Conservation (phyloP, 2,329 filamentous ascomycete genomes). For the Magnaporthiopsis incrustans region DNA sequence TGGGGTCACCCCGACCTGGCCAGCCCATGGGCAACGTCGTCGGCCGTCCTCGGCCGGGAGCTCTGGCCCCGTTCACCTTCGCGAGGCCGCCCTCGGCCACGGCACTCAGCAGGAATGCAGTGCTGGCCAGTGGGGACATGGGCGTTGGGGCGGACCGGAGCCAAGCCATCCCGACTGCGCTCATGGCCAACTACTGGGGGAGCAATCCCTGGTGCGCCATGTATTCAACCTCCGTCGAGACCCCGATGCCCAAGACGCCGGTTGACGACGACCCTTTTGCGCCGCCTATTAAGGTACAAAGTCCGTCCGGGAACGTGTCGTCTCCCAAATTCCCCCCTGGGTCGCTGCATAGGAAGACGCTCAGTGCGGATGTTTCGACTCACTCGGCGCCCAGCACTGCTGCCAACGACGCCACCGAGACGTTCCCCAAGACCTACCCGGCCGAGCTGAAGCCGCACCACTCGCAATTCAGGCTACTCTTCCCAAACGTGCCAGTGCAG, state of each 20-base stretch:
- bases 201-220: slow-evolving; percentile 63
- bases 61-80: slow-evolving; percentile 72
- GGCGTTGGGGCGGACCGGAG: slow-evolving; percentile 56
- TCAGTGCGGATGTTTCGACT: slow-evolving; percentile 28
- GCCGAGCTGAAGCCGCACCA: slow-evolving; percentile 77
- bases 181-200: slow-evolving; percentile 92
- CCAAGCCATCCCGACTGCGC: slow-evolving; percentile 71
- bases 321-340: slow-evolving; percentile 15
- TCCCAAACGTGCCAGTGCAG: slow-evolving; percentile 67
- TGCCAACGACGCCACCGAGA: slow-evolving; percentile 35
- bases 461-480: slow-evolving; percentile 85
- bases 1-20: slow-evolving; percentile 9
- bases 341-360: slow-evolving; percentile 32
- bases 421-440: slow-evolving; percentile 71
- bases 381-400: neutral
- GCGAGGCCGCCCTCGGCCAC: slow-evolving; percentile 78
- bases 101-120: slow-evolving; percentile 76
- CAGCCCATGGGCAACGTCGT: neutral
- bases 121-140: slow-evolving; percentile 71
- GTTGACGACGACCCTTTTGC: slow-evolving; percentile 31
- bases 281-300: slow-evolving; percentile 20
- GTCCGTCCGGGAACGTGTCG: slow-evolving; percentile 16
- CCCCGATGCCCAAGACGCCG: slow-evolving; percentile 12
- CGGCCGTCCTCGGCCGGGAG: slow-evolving; percentile 38
- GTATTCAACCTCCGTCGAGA: slow-evolving; percentile 19